Evolutionary conservation across 225 moss, liverwort and hornwort species (phyloP), one percentile per base, ranked within the genome.

Genomic region (Physcomitrellopsis africana): DNA sequence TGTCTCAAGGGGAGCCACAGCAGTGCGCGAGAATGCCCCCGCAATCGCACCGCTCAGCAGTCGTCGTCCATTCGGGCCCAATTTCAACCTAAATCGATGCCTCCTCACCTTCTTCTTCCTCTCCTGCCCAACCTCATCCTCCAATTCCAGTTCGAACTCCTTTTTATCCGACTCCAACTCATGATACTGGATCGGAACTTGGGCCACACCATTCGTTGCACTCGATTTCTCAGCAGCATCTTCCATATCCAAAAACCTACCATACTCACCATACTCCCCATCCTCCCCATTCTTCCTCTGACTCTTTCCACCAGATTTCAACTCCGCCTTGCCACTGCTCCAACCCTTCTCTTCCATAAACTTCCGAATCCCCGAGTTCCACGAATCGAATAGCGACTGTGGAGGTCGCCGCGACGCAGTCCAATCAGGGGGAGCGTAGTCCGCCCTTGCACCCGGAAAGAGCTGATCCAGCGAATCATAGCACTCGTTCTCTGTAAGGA

Each of bases 41-140:
- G 93, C 93, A 56, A 93, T 87, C 9, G 91, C 93, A 11, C 93
- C 93, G 71, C 93, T 91, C 47, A 93, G 78, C 81, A 93, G 75
- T 24, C 93, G 83, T 68, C 91, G 82, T 2, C 87, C 93, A 72
- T 89, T 87, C 1, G 81, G 71, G 44, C 91, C 93, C 75, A 93
- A 81, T 77, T 81, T 93, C 80, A 93, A 79, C 77, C 84, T 86
- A 68, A 89, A 77, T 75, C 87, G 83, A 70, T 82, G 89, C 61
- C 62, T 73, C 53, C 1, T 81, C 43, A 6, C 77, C 45, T 72
- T 74, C 68, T 73, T 63, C 75, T 73, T 63, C 75, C 51, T 63
- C 65, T 27, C 45, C 9, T 13, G 47, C 37, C 56, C 83, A 17
- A 29, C 68, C 13, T 60, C 58, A 7, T 53, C 76, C 46, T 63